These are phyloP conservation scores for Tieghemostelium lacteum DNA, from an alignment of 78 protist genomes.

Conservation along the genomic window DNA sequence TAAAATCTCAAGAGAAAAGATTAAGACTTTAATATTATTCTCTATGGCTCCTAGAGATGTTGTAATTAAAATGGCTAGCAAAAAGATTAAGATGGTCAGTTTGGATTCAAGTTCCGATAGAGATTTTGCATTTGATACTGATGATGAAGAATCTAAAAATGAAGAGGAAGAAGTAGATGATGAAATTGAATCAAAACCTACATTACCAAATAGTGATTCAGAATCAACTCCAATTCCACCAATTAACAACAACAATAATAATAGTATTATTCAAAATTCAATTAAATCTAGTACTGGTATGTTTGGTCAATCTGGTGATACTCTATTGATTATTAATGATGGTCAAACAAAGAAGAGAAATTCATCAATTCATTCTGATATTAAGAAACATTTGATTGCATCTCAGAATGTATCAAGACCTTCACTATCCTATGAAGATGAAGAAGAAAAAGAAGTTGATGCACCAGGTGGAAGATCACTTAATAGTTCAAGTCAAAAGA, in stretches of 20 bases:
- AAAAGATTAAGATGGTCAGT: constrained; percentile 16
- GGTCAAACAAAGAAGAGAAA: not conserved
- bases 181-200: not conserved
- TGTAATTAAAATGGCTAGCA: constrained; percentile 15
- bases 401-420: not conserved
- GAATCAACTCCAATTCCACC: too few relatives aligned
- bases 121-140: constrained; percentile 20
- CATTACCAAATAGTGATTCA: too few relatives aligned
- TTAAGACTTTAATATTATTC: constrained; percentile 28
- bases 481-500: not conserved
- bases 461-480: not conserved
- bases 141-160: constrained; percentile 2
- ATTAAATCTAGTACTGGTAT: not conserved
- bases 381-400: not conserved
- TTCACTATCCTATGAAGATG: not conserved
- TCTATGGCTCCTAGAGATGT: constrained; percentile 62
- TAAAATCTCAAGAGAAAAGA: constrained; percentile 28
- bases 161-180: not conserved
- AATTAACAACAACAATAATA: too few relatives aligned
- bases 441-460: not conserved
- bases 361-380: not conserved
- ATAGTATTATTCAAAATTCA: too few relatives aligned
- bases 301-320: not conserved
- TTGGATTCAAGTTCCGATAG: constrained; percentile 54
- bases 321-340: not conserved